These are phyloP conservation scores for Acaromyces ingoldii DNA, from an alignment of 1,284 basidiomycete genomes.

Conservation along the genomic window DNA sequence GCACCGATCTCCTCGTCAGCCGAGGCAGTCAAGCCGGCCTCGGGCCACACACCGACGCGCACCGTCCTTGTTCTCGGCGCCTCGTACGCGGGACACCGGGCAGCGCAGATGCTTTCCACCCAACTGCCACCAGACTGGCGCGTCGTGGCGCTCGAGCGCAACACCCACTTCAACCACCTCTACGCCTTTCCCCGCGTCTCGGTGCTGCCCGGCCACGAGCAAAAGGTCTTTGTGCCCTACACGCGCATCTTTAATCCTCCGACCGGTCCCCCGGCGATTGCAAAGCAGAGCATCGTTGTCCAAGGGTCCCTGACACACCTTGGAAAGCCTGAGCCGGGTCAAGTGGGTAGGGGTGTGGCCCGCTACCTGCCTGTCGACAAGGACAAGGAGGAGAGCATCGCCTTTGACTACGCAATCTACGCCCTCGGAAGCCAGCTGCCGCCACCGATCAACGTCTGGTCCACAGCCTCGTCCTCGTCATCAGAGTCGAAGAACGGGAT, in stretches of 20 bases:
- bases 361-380: not conserved
- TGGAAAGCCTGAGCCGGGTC: too few relatives aligned
- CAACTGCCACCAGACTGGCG: constrained; percentile 62
- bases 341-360: constrained; percentile 7
- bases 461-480: too few relatives aligned
- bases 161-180: constrained; percentile 57
- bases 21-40: too few relatives aligned
- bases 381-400: not conserved
- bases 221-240: constrained; percentile 64
- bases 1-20: too few relatives aligned
- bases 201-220: constrained; percentile 53
- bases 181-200: constrained; percentile 57
- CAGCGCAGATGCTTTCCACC: constrained; percentile 60
- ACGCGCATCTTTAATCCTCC: constrained; percentile 54
- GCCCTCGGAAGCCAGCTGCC: constrained; percentile 24
- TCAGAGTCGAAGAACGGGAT: too few relatives aligned
- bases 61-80: constrained; percentile 14
- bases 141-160: constrained; percentile 67
- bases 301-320: too few relatives aligned
- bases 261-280: too few relatives aligned
- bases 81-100: constrained; percentile 53
- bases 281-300: too few relatives aligned
- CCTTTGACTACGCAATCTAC: constrained; percentile 27
- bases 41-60: too few relatives aligned
- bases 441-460: constrained; percentile 27